A percentile compares a stretch with the other conserved stretches of the same genome.
phyloP scores from a whole-genome alignment of 164 flowering plant species.

The Annona cherimola region DNA sequence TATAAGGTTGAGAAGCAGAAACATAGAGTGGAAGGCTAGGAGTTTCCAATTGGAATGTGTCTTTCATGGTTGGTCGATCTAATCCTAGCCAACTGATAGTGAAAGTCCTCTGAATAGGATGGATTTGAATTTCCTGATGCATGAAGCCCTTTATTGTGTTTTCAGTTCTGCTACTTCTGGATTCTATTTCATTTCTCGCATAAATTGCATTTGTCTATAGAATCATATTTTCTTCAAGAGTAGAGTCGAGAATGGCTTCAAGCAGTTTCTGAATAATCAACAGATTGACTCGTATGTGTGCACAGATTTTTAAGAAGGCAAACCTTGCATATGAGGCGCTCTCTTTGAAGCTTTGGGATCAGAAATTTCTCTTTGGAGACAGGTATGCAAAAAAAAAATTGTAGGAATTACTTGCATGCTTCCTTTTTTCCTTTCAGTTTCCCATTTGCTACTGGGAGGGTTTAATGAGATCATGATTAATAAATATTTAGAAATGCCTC shows the following conservation, averaged over 20 bases:
- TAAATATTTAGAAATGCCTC: too few relatives aligned
- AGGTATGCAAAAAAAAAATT: slow-evolving; percentile 31
- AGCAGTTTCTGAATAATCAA: slow-evolving; percentile 1
- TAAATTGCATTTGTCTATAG: neutral
- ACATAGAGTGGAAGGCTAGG: neutral
- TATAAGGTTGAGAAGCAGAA: neutral
- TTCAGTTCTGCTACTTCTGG: neutral
- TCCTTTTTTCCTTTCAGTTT: neutral
- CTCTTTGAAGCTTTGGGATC: slow-evolving; percentile 67
- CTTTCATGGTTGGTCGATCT: neutral
- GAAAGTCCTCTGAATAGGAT: neutral
- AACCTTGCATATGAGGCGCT: slow-evolving; percentile 64
- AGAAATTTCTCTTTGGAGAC: slow-evolving; percentile 57
- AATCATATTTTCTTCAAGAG: neutral
- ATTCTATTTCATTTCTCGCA: neutral
- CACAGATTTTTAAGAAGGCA: slow-evolving; percentile 76
- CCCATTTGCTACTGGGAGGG: too few relatives aligned
- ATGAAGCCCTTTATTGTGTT: neutral
- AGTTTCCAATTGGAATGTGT: neutral
- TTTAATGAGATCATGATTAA: too few relatives aligned
- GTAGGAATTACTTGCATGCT: neutral
- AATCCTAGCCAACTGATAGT: neutral
- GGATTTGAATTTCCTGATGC: neutral
- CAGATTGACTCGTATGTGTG: slow-evolving; percentile 7
- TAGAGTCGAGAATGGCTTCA: neutral